These are phyloP conservation scores for Nicotiana attenuata DNA, from an alignment of 257 asterid genomes.

Conservation along the genomic window DNA sequence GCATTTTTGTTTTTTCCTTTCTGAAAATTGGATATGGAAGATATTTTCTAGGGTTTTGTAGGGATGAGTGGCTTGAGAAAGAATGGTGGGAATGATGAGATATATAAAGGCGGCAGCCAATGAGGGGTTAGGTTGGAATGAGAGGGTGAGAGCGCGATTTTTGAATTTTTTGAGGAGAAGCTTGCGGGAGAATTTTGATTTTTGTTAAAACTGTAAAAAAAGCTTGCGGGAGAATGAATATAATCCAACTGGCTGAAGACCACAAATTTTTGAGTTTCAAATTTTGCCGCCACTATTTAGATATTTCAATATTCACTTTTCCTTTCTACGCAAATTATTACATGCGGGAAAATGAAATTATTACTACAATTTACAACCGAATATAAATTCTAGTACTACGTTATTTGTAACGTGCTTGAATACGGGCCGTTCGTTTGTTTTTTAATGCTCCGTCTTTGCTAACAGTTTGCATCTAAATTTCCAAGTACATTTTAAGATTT, in stretches of 20 bases:
- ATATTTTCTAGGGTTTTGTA: neutral
- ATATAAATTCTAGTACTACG: neutral
- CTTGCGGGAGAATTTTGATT: slow-evolving; percentile 47
- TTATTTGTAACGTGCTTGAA: too few relatives aligned
- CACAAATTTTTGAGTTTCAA: neutral
- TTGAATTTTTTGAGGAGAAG: slow-evolving; percentile 34
- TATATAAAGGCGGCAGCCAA: neutral
- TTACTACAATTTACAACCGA: neutral
- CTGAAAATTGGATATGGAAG: neutral
- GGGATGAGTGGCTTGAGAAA: neutral
- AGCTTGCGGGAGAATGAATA: slow-evolving; percentile 59
- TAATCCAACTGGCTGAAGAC: neutral
- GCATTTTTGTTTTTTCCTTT: slow-evolving; percentile 32
- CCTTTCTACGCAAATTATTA: too few relatives aligned
- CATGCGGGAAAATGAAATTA: too few relatives aligned
- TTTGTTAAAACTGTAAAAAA: neutral
- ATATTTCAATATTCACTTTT: neutral
- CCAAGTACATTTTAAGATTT: too few relatives aligned
- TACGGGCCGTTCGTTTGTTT: too few relatives aligned
- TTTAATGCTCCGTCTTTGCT: neutral
- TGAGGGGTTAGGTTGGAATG: neutral
- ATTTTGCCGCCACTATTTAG: slow-evolving; percentile 10
- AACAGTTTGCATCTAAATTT: neutral
- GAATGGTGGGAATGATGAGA: neutral
- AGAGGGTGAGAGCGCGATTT: slow-evolving; percentile 26